Conservation (phyloP, 345 rosid genomes). For the Pistacia vera region DNA sequence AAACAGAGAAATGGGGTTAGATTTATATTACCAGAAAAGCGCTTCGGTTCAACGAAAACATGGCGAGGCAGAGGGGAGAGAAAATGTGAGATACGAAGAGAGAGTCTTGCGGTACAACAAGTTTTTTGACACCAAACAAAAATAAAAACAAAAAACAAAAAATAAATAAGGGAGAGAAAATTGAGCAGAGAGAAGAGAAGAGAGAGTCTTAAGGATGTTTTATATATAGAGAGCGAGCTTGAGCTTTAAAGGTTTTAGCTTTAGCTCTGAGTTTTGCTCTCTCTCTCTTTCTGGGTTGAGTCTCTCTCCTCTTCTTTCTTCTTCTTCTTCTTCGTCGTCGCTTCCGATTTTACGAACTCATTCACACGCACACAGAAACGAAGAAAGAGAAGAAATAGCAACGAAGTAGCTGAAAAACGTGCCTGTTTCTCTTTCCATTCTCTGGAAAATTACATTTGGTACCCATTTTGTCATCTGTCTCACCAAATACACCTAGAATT, state of each 20-base stretch:
- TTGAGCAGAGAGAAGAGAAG: background rate
- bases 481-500: no score
- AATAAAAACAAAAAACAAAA: background rate
- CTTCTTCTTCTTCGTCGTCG: background rate
- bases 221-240: background rate
- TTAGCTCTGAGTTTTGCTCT: background rate
- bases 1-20: slow-evolving; percentile 7
- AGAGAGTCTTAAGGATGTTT: background rate
- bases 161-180: background rate
- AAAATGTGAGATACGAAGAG: slow-evolving; percentile 6
- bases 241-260: background rate
- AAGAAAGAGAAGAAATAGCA: slow-evolving; percentile 21
- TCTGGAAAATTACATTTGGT: background rate
- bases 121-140: background rate
- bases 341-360: background rate
- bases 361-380: slow-evolving; percentile 13
- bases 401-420: slow-evolving; percentile 27
- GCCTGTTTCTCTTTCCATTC: slow-evolving; percentile 5
- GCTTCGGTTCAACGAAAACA: slow-evolving; percentile 52
- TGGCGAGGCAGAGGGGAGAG: slow-evolving; percentile 35
- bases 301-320: slow-evolving; percentile 11
- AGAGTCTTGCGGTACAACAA: slow-evolving; percentile 8
- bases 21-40: slow-evolving; percentile 49
- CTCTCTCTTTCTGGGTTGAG: background rate
- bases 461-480: no score